Conservation (phyloP, 2,329 filamentous ascomycete species). For the Alternaria sp. region DNA sequence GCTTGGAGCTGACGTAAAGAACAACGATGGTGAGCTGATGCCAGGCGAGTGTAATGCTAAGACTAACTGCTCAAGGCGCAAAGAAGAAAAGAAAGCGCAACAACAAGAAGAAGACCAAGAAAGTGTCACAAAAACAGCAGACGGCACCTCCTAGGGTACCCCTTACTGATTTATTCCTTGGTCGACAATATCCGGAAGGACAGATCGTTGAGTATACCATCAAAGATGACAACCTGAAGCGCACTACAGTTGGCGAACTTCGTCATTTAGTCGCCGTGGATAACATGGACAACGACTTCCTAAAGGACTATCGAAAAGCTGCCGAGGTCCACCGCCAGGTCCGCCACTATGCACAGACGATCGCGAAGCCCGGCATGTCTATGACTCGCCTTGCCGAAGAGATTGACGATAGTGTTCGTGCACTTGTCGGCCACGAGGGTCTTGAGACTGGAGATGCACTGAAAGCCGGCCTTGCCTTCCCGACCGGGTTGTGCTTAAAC, state of each 20-base stretch:
- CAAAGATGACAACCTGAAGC: slow-evolving; percentile 75
- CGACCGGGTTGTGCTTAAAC: slow-evolving; percentile 82
- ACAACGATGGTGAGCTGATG: slow-evolving; percentile 26
- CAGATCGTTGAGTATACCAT: slow-evolving; percentile 74
- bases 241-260: slow-evolving; percentile 84
- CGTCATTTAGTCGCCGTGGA: slow-evolving; percentile 70
- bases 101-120: slow-evolving; percentile 79
- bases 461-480: slow-evolving; percentile 84
- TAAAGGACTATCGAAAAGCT: slow-evolving; percentile 81
- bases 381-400: slow-evolving; percentile 82
- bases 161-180: slow-evolving; percentile 74
- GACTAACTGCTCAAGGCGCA: slow-evolving; percentile 54
- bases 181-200: slow-evolving; percentile 75
- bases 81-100: slow-evolving; percentile 78
- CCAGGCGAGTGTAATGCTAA: not conserved
- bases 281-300: slow-evolving; percentile 77
- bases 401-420: slow-evolving; percentile 81
- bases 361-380: slow-evolving; percentile 79
- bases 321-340: slow-evolving; percentile 90
- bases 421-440: slow-evolving; percentile 77
- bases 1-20: slow-evolving; percentile 44
- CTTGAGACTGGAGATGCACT: slow-evolving; percentile 79
- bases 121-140: slow-evolving; percentile 65
- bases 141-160: slow-evolving; percentile 77
- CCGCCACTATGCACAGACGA: slow-evolving; percentile 79